Base-by-base conservation (phyloP, 768 basidiomycete genomes). In the Leccinum uliginosum region DNA sequence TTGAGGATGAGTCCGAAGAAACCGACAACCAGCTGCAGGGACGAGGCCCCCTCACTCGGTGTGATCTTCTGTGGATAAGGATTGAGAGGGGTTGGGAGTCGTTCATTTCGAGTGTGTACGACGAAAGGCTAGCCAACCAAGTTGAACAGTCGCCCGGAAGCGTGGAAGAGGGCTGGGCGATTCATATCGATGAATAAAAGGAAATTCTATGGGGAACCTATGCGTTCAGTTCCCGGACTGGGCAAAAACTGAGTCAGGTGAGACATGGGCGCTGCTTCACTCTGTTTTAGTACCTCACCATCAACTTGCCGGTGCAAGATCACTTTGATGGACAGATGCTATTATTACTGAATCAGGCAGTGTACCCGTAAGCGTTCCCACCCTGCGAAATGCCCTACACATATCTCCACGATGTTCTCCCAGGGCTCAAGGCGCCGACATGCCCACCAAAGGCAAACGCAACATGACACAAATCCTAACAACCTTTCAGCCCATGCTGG, bases 1-100 rank as follows among this genome's bases (percentile, higher is more conserved):
- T 59, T 8, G 6, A 50, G 29, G 59, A 51, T 1, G 66, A 57
- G 21, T 66, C 64, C 3, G 57, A 52, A 4, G 58, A 54, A 27
- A 57, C 47, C 10, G 65, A 54, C 21, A 58, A 19, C 64, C 64
- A 68, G 59, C 70, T 71, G 46, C 54, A 63, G 27, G 70, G 71
- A 50, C 70, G 70, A 19, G 71, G 70, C 23, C 70, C 70, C 50
- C 59, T 64, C 15, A 71, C 55, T 51, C 63, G 64, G 29, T 50
- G 35, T 12, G 61, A 53, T 27, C 19, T 67, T 49, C 59, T 54
- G 15, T 15, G 60, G n/a, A 26, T 23, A 17, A 59, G 50, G 3
- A 58, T 21, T 4, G 50, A 49, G 38, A 60, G 59, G 17, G 57
- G 46, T 2, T 47, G 51, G 17, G 59, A 43, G 49, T 54, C 40